phyloP scores from a whole-genome alignment of 202 grass and related monocot species.

The Carex sylvatica region DNA sequence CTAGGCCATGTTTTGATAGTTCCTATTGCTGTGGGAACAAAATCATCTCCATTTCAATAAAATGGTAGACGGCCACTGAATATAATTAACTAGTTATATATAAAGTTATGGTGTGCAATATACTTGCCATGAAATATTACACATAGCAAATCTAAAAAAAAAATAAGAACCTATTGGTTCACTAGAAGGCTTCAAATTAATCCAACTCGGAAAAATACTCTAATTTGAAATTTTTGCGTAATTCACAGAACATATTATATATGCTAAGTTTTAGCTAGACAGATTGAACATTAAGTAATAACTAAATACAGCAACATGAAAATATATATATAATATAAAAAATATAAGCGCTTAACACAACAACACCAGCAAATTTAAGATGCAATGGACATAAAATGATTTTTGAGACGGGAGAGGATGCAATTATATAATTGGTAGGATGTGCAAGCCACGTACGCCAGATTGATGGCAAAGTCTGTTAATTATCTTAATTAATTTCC shows the following conservation, averaged over 20 bases:
- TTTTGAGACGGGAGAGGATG: constrained; percentile 4
- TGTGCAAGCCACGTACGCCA: constrained; percentile 6
- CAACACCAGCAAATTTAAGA: neutral
- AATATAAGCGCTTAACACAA: neutral
- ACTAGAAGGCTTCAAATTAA: neutral
- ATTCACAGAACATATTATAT: neutral
- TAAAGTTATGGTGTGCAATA: neutral
- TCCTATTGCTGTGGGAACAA: neutral
- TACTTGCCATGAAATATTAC: neutral
- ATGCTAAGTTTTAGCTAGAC: neutral
- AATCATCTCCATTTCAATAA: neutral
- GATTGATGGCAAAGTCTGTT: neutral
- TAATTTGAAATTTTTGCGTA: neutral
- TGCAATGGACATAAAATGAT: neutral
- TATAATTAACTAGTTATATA: neutral
- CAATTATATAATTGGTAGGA: neutral
- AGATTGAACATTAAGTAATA: neutral
- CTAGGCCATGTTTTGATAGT: neutral
- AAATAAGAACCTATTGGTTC: too few species aligned
- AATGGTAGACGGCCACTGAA: neutral
- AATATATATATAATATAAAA: neutral
- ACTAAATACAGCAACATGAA: neutral
- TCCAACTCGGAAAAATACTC: neutral
- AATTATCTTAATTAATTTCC: neutral
- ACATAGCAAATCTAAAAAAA: neutral